A percentile compares a stretch with the other conserved stretches of the same genome.
Evolutionary conservation across 2,329 filamentous ascomycete genomes (phyloP).

Genomic region (Zymoseptoria passerinii): DNA sequence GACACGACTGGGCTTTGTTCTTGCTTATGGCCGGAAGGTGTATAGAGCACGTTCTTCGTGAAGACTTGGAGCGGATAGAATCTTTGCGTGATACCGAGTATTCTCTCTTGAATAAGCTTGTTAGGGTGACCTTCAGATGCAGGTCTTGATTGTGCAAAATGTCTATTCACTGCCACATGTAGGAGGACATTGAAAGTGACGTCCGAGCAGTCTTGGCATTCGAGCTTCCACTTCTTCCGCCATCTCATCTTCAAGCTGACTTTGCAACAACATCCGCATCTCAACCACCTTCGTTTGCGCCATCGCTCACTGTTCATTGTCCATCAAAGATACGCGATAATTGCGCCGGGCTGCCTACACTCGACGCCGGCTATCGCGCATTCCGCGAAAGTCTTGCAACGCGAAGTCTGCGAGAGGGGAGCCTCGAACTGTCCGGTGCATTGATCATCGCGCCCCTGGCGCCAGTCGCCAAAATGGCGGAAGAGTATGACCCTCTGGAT

Average conservation of each 20-base stretch:
- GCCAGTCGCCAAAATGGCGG: conserved; percentile 35
- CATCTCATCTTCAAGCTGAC: background rate
- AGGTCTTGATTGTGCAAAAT: background rate
- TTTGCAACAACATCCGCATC: background rate
- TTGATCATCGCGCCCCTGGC: conserved; percentile 1
- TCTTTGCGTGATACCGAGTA: background rate
- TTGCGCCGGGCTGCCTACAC: background rate
- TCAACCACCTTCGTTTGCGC: background rate
- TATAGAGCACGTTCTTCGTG: background rate
- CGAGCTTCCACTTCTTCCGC: background rate
- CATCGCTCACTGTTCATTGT: background rate
- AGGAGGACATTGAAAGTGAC: background rate
- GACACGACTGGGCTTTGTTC: background rate
- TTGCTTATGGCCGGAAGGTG: background rate
- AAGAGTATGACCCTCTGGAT: conserved; percentile 31
- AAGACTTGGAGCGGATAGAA: background rate
- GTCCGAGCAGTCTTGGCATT: background rate
- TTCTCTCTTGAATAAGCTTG: background rate
- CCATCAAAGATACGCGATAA: background rate
- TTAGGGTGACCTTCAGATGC: background rate
- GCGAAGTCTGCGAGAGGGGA: background rate
- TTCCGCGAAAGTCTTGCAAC: background rate
- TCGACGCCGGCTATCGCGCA: background rate
- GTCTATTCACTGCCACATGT: background rate
- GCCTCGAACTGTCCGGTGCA: background rate